Evolutionary conservation across 202 grass and related monocot genomes (phyloP).

Genomic region (Carex arenaria): DNA sequence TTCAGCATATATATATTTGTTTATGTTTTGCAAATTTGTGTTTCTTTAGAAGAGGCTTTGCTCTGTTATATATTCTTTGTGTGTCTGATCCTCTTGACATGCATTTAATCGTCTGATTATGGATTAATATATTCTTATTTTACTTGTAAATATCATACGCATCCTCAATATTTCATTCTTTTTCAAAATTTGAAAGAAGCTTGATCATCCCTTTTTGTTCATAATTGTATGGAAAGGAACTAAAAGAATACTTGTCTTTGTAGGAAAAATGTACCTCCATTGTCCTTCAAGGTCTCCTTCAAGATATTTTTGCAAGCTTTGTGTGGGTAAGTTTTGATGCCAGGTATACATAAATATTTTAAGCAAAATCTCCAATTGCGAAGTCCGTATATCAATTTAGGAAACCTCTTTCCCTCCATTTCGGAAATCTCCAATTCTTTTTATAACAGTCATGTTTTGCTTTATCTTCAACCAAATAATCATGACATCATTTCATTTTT

Average conservation of each 20-base stretch:
- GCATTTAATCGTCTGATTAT: too few relatives aligned
- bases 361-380: background rate
- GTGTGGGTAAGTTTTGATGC: slow-evolving; percentile 33
- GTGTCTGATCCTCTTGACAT: too few relatives aligned
- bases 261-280: slow-evolving; percentile 49
- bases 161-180: background rate
- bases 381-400: background rate
- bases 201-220: background rate
- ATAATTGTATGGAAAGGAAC: background rate
- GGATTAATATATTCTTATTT: too few relatives aligned
- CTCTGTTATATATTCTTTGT: too few relatives aligned
- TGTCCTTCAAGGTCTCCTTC: slow-evolving; percentile 36
- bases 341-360: background rate
- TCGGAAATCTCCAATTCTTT: background rate
- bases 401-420: background rate
- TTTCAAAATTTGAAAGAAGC: background rate
- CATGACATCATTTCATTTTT: background rate
- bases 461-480: background rate
- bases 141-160: background rate
- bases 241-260: background rate
- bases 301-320: slow-evolving; percentile 68
- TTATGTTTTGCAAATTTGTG: background rate
- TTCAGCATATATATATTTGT: background rate
- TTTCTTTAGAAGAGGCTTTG: background rate
- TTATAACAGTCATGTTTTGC: too few relatives aligned